phyloP scores from a whole-genome alignment of 768 basidiomycete species.

The Tricholomella constricta region DNA sequence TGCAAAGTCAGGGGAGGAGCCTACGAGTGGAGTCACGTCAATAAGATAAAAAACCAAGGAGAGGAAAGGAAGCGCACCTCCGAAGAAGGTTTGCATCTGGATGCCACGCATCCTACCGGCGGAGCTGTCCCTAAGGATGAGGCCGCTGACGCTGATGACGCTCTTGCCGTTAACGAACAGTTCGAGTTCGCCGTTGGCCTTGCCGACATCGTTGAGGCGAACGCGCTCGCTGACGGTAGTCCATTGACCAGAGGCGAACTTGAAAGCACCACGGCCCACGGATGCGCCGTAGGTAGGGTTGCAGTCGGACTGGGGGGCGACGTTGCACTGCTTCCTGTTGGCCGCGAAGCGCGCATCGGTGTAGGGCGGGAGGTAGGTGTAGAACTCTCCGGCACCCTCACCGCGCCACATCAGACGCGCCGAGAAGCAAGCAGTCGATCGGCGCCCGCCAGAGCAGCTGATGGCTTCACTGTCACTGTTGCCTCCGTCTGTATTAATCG shows the following conservation, averaged over 20 bases:
- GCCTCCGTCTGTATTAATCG: constrained; percentile 50
- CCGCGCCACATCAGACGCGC: constrained; percentile 71
- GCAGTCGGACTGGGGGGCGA: constrained; percentile 51
- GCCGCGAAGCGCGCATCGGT: constrained; percentile 38
- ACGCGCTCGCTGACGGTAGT: constrained; percentile 71
- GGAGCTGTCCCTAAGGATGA: constrained; percentile 52
- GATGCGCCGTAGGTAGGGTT: constrained; percentile 68
- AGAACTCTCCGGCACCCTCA: constrained; percentile 62
- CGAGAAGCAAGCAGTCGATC: constrained; percentile 58
- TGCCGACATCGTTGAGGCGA: constrained; percentile 69
- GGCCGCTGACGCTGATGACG: constrained; percentile 56
- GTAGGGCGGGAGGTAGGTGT: constrained; percentile 67
- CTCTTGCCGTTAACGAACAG: constrained; percentile 67
- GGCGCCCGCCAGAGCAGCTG: constrained; percentile 66
- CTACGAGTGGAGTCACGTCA: constrained; percentile 26
- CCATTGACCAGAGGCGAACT: constrained; percentile 65
- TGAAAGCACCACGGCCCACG: constrained; percentile 70
- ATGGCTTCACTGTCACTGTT: constrained; percentile 46
- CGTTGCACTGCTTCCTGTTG: constrained; percentile 52
- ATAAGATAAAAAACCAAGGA: background rate
- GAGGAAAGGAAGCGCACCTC: constrained; percentile 40
- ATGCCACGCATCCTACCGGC: constrained; percentile 63
- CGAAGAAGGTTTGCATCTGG: constrained; percentile 81
- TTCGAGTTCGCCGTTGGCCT: constrained; percentile 72
- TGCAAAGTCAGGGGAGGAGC: constrained; percentile 50